Evolutionary conservation across 139 green algal species (phyloP), one percentile per base, ranked within the genome.

Genomic region (Closterium sp.): DNA sequence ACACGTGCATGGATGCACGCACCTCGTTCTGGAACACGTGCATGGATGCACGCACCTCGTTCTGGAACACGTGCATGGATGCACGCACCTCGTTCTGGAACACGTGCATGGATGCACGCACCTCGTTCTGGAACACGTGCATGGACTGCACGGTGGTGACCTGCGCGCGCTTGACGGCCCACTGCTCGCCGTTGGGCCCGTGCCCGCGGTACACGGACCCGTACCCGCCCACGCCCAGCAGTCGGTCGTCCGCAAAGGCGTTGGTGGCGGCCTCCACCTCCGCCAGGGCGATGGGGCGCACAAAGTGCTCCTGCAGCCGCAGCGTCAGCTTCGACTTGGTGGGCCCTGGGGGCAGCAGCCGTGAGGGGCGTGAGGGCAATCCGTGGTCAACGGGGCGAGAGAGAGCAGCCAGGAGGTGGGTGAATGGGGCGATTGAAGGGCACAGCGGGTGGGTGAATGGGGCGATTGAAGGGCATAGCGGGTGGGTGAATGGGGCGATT

Each of bases 151-250:
- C 43, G 9, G 43, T 69, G 43, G 43, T 28, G 43, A 69, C 43
- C 12, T 25, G 8, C 9, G 43, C 43, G 12, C 43, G 43, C 87
- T 93, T 93, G 12, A 93, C 91, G 30, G 91, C 91, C 28, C 85
- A 32, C 91, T 92, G 9, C 23, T 33, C 43, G 3, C 66, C n/a
- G 87, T 91, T 89, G 21, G 33, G 33, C 34, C 93, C 30, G 25
- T 32, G 10, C 12, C 91, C 91, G 31, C 33, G 31, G 91, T 89
- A 93, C 32, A 93, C 91, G 8, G 32, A 34, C 66, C 91, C 91
- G 87, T 93, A 93, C 28, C 91, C 91, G 55, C 91, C 91, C 88
- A 34, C 88, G 33, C 91, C 91, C 64, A 93, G 87, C 35, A 92
- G 38, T 5, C 83, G 28, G 2, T 9, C 4, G 8, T 32, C 35